Evolutionary conservation across 192 early-diverging fungal genomes (phyloP), one percentile per base, ranked within the genome.

Genomic region (Jimgerdemannia flammicorona): DNA sequence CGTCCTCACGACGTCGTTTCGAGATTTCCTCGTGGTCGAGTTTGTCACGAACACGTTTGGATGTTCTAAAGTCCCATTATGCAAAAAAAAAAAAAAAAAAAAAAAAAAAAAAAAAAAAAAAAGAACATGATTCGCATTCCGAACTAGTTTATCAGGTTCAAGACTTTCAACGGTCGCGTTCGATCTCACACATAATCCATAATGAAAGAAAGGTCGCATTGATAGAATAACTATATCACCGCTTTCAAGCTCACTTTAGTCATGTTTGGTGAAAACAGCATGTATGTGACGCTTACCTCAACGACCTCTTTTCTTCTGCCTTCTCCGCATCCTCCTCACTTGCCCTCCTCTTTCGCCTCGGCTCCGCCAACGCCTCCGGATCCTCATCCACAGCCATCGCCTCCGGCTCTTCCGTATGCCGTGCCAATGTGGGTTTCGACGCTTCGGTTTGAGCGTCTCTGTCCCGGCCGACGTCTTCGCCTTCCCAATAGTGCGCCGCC

Each of bases 1-100:
- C 81, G 17, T 76, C 66, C 63, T 78, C 18, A 65, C 78, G 75
- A 70, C 77, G 66, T 29, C 64, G 70, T 9, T 70, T 44, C 14
- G 77, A 69, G 20, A 54, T 20, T 73, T 82, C 77, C 54, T 82
- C 77, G 54, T 71, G 71, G 59, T 71, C 77, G 14, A 79, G 70
- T 43, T 82, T 82, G 43, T 82, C 72, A 18, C 69, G 71, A 17
- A 79, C 76, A 3, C 81, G 67, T 49, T 82, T 82, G 11, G 81
- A 82, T 20, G 81, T 75, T 71, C 81, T 82, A 49, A n/a, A 40
- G 49, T 14, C 49, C 29, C 29, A 29, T 29, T 29, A 29, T 29
- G 29, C 29, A 29, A 29, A 29, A 29, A 29, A 29, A 29, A 29
- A 29, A 29, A 29, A 29, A 0, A 29, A 29, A 29, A 29, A 42